A percentile compares a stretch with the other conserved stretches of the same genome.
phyloP scores from a whole-genome alignment of 805 yeast species.

The Candida verbasci region DNA sequence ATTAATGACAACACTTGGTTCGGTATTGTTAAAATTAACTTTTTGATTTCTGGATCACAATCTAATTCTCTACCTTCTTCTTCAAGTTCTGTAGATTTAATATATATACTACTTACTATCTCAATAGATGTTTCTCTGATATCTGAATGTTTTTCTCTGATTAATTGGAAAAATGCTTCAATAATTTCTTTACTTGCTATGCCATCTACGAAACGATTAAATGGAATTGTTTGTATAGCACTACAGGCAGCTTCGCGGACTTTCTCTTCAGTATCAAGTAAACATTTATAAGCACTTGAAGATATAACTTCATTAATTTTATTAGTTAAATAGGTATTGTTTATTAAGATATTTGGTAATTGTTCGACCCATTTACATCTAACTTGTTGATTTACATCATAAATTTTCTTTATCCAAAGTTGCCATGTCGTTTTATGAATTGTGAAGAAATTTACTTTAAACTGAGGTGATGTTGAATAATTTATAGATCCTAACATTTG shows the following conservation, averaged over 20 bases:
- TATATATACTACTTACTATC: conserved; percentile 52
- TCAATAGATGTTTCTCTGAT: conserved; percentile 59
- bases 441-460: conserved; percentile 54
- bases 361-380: conserved; percentile 68
- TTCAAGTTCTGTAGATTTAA: conserved; percentile 31
- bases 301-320: conserved; percentile 41
- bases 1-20: conserved; percentile 58
- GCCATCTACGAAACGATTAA: conserved; percentile 42
- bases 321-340: conserved; percentile 40
- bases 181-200: conserved; percentile 46
- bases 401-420: conserved; percentile 70
- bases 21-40: conserved; percentile 52
- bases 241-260: conserved; percentile 62
- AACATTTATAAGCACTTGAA: conserved; percentile 59
- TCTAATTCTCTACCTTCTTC: conserved; percentile 18
- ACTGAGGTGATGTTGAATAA: conserved; percentile 19
- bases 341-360: conserved; percentile 42
- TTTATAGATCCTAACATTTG: conserved; percentile 41
- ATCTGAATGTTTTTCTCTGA: conserved; percentile 65
- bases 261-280: conserved; percentile 70
- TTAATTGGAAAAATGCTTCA: conserved; percentile 53
- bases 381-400: conserved; percentile 63
- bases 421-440: conserved; percentile 58
- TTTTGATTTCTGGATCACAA: conserved; percentile 23
- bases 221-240: conserved; percentile 40